These are phyloP conservation scores for Nicotiana tomentosiformis DNA, from an alignment of 257 asterid species.

Conservation along the genomic window DNA sequence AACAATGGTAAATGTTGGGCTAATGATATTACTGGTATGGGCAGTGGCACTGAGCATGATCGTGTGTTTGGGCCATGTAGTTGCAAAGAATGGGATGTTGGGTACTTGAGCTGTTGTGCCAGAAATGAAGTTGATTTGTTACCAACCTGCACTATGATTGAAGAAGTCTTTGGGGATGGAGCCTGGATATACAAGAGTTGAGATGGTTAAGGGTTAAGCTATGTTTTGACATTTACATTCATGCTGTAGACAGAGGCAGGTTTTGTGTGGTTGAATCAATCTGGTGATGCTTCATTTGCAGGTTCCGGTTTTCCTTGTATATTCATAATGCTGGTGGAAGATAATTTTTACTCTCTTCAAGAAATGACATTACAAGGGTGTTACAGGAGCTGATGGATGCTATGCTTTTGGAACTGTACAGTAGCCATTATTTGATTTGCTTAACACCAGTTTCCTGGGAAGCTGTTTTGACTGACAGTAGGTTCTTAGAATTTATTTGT, in stretches of 20 bases:
- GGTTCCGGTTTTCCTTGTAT: conserved; percentile 1
- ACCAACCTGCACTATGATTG: conserved; percentile 39
- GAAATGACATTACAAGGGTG: not conserved
- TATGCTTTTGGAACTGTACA: conserved; percentile 1
- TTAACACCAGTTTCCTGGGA: not conserved
- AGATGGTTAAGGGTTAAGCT: conserved; percentile 16
- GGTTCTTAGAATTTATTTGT: not conserved
- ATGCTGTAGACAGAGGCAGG: not conserved
- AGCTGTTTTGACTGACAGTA: not conserved
- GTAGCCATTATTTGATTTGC: not conserved
- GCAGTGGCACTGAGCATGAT: conserved; percentile 8
- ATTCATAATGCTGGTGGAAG: not conserved
- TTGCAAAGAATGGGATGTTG: conserved; percentile 33
- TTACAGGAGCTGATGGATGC: not conserved
- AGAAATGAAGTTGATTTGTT: conserved; percentile 31
- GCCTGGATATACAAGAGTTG: conserved; percentile 20
- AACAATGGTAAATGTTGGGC: conserved; percentile 12
- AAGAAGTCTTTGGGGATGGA: conserved; percentile 45
- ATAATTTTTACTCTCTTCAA: not conserved
- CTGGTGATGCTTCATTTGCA: not conserved
- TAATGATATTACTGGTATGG: not conserved
- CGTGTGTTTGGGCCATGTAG: conserved; percentile 17
- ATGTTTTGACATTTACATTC: conserved; percentile 1
- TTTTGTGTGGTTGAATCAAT: not conserved
- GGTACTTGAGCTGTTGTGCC: conserved; percentile 20